A percentile compares a stretch with the other conserved stretches of the same genome.
Conservation (phyloP, 345 rosid genomes). For the Eucalyptus cloeziana region DNA sequence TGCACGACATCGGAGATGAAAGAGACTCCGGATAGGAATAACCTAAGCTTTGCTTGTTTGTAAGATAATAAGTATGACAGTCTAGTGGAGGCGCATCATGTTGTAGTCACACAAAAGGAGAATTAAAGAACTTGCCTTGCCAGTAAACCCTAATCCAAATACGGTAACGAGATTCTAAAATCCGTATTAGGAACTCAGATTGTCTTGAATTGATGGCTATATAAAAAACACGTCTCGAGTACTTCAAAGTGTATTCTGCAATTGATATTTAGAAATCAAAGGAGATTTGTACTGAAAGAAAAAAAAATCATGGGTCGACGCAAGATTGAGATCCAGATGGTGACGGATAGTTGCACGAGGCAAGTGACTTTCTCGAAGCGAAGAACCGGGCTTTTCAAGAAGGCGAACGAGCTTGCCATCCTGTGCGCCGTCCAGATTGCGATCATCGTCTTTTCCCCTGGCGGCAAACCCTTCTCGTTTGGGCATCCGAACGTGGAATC, state of each 20-base stretch:
- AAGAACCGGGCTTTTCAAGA: slow-evolving; percentile 54
- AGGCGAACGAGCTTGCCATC: slow-evolving; percentile 42
- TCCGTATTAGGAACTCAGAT: neutral
- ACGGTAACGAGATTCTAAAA: neutral
- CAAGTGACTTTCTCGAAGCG: slow-evolving; percentile 77
- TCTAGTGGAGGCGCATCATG: neutral
- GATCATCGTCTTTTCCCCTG: slow-evolving; percentile 58
- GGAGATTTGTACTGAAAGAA: neutral
- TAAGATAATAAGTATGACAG: neutral
- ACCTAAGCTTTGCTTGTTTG: neutral
- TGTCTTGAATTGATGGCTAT: neutral
- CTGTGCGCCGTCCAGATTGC: slow-evolving; percentile 47
- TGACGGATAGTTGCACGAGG: slow-evolving; percentile 38
- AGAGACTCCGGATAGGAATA: neutral
- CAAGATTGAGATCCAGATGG: slow-evolving; percentile 57
- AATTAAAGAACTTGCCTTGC: neutral
- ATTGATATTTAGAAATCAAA: neutral
- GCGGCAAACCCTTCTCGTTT: slow-evolving; percentile 54
- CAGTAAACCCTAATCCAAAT: neutral
- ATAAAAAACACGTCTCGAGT: neutral
- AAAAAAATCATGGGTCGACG: slow-evolving; percentile 38
- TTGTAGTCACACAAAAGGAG: neutral
- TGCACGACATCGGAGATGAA: neutral
- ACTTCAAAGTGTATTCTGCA: neutral
- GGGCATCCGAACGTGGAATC: slow-evolving; percentile 50